These are phyloP conservation scores for Alternaria rosae DNA, from an alignment of 2,329 filamentous ascomycete species.

Conservation along the genomic window DNA sequence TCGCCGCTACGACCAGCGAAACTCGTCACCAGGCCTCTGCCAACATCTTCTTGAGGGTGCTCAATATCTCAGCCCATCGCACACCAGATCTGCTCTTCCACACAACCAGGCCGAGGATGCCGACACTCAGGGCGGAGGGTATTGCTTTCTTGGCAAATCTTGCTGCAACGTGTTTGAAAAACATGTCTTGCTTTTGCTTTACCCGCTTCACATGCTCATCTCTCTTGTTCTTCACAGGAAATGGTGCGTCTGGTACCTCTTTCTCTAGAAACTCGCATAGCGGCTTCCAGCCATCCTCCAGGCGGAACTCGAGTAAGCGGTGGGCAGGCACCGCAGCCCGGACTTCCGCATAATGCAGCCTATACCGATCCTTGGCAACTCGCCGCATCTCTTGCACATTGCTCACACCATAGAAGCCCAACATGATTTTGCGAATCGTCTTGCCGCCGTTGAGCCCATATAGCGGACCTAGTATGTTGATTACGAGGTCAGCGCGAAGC, in stretches of 20 bases:
- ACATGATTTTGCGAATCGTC: constrained; percentile 12
- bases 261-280: constrained; percentile 34
- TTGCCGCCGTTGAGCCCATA: constrained; percentile 7
- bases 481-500: constrained; percentile 4
- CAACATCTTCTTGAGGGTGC: background rate
- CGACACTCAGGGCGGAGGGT: background rate
- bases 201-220: constrained; percentile 9
- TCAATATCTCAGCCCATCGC: background rate
- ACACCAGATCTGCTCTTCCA: constrained; percentile 2
- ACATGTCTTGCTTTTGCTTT: constrained; percentile 11
- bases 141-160: constrained; percentile 2
- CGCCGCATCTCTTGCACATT: constrained; percentile 7
- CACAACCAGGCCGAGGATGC: background rate
- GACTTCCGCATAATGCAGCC: constrained; percentile 18
- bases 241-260: constrained; percentile 24
- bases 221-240: constrained; percentile 23
- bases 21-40: background rate
- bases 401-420: constrained; percentile 2
- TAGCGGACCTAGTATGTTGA: constrained; percentile 1
- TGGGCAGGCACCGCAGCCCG: constrained; percentile 26
- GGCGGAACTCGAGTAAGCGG: constrained; percentile 28
- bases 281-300: constrained; percentile 31
- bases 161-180: constrained; percentile 4
- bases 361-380: constrained; percentile 16
- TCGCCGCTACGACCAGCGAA: background rate